These are phyloP conservation scores for Quillaja saponaria DNA, from an alignment of 306 rosid genomes.

Conservation along the genomic window DNA sequence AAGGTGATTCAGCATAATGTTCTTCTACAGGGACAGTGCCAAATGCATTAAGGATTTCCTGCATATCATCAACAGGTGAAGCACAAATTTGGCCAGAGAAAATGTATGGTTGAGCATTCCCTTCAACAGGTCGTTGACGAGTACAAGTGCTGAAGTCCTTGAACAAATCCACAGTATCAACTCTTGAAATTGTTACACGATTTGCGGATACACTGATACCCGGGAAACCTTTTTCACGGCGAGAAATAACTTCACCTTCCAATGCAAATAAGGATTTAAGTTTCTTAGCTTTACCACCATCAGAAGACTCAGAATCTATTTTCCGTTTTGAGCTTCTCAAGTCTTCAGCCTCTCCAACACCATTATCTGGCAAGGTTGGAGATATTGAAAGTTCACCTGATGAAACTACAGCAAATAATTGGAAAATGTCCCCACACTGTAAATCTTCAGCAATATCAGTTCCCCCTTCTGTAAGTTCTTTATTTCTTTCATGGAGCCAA, in stretches of 20 bases:
- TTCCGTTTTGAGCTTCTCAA: conserved; percentile 74
- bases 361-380: conserved; percentile 72
- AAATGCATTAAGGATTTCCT: conserved; percentile 42
- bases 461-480: conserved; percentile 60
- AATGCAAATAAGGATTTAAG: conserved; percentile 50
- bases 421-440: conserved; percentile 82
- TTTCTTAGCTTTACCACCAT: conserved; percentile 57
- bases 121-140: conserved; percentile 34
- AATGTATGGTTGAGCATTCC: conserved; percentile 25
- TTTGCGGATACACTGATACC: conserved; percentile 59
- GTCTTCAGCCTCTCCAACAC: conserved; percentile 92
- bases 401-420: conserved; percentile 78
- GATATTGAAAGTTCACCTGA: conserved; percentile 71
- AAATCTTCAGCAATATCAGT: conserved; percentile 62
- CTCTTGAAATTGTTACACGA: conserved; percentile 48
- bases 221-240: conserved; percentile 95
- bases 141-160: conserved; percentile 39
- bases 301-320: conserved; percentile 52
- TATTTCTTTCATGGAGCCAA: conserved; percentile 66
- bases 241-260: conserved; percentile 92
- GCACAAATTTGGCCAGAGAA: conserved; percentile 29
- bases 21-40: conserved; percentile 37
- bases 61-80: conserved; percentile 39
- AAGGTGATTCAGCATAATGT: conserved; percentile 49
- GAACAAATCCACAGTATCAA: conserved; percentile 57